These are phyloP conservation scores for Paramecium pentaurelia DNA, from an alignment of 73 alveolate species.

Conservation along the genomic window DNA sequence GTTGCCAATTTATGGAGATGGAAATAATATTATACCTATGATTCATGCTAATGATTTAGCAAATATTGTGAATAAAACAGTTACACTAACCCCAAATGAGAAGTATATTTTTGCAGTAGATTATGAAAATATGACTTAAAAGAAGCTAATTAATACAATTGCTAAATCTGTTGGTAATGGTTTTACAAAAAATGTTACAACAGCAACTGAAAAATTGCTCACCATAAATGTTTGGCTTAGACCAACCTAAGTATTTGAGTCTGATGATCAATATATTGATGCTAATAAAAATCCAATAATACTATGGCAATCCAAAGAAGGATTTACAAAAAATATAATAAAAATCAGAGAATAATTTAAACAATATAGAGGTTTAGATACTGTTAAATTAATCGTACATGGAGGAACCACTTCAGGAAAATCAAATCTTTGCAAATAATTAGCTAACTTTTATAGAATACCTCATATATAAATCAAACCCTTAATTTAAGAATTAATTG, in stretches of 20 bases:
- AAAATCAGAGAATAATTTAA: slow-evolving; percentile 72
- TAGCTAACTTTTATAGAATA: background rate
- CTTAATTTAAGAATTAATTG: slow-evolving; percentile 22
- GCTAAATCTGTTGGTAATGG: slow-evolving; percentile 28
- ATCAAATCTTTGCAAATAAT: slow-evolving; percentile 54
- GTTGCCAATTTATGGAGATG: slow-evolving; percentile 60
- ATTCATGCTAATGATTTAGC: slow-evolving; percentile 69
- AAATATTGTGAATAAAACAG: slow-evolving; percentile 44
- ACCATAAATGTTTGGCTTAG: background rate
- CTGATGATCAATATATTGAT: background rate
- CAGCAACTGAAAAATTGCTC: background rate
- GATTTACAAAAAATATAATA: slow-evolving; percentile 69
- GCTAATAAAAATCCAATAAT: slow-evolving; percentile 25
- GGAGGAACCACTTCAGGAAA: slow-evolving; percentile 75
- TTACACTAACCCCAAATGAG: slow-evolving; percentile 11
- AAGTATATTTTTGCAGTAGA: slow-evolving; percentile 69
- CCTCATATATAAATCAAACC: slow-evolving; percentile 22
- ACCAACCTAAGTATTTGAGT: slow-evolving; percentile 13
- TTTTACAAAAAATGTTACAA: background rate
- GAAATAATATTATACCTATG: slow-evolving; percentile 65
- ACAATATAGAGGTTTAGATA: slow-evolving; percentile 72
- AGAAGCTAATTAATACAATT: background rate
- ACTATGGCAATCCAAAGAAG: slow-evolving; percentile 72
- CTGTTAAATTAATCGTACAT: slow-evolving; percentile 64
- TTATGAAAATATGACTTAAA: slow-evolving; percentile 24